Evolutionary conservation across 305 asterid genomes (phyloP), one percentile per base, ranked within the genome.

Genomic region (Rubia peregrina): DNA sequence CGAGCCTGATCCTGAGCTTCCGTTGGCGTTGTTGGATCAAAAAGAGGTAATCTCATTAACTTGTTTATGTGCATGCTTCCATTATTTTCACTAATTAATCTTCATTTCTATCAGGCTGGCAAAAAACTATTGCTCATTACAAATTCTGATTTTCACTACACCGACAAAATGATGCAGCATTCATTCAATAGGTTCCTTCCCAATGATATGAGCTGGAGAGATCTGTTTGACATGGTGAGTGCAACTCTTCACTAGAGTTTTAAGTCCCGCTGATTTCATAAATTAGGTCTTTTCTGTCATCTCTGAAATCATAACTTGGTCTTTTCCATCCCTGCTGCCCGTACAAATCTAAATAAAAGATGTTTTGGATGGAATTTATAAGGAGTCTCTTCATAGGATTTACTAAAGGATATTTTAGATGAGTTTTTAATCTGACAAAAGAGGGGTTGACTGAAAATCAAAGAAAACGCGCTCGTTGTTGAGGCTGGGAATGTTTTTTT

Each of bases 101-200:
- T 62, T 73, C 21, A 78, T 73, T 77, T 81, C 44, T 69, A 71
- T 80, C 87, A 91, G 96, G 97, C 97, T 68, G 96, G 95, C 67
- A 91, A 91, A 83, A 83, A 79, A 69, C 95, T 91, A 66, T 75
- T 91, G 86, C 97, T 91, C 70, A 91, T 91, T 73, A 91, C 97
- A 79, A 91, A 91, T 80, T 91, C 97, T 43, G 97, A 91, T 75
- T 88, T 87, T 85, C 95, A 86, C 77, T 91, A 91, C 83, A 89
- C 97, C 9, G 90, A 89, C 84, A 91, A 88, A 78, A 91, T 91
- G 97, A 91, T 91, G 97, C 91, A 84, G 74, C 96, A 91, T 80
- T 91, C 97, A 21, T 91, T 91, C 83, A 89, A 91, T 80, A 87
- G 88, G 73, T 91, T 86, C 78, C 97, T 91, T 72, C 97, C 97